Conservation (phyloP, 257 asterid species). For the Solanum rostratum region DNA sequence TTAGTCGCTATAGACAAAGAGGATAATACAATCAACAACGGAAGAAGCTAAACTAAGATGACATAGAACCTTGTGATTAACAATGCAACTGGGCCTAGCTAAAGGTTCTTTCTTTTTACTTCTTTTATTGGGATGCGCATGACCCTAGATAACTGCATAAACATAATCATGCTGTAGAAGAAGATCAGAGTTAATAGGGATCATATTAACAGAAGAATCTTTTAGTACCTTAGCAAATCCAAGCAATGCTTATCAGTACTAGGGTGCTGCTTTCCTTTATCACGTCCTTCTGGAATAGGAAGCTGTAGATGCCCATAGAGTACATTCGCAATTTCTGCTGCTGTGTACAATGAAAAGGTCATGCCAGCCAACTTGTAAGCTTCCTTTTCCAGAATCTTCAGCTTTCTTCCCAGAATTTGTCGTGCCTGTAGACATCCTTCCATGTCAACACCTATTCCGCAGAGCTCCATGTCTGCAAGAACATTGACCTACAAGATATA, state of each 20-base stretch:
- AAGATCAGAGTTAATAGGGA: not conserved
- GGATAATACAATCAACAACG: not conserved
- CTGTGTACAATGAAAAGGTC: slow-evolving; percentile 72
- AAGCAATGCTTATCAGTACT: slow-evolving; percentile 90
- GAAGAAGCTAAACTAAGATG: not conserved
- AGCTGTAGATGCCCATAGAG: slow-evolving; percentile 88
- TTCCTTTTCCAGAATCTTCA: slow-evolving; percentile 67
- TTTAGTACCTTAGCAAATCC: slow-evolving; percentile 73
- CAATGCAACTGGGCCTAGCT: not conserved
- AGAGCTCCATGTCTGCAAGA: slow-evolving; percentile 93
- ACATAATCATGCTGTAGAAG: not conserved
- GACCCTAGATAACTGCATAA: not conserved
- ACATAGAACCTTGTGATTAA: not conserved
- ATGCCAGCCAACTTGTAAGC: slow-evolving; percentile 83
- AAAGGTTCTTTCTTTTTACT: not conserved
- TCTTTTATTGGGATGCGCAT: not conserved
- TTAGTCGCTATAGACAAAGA: not conserved
- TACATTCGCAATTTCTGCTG: slow-evolving; percentile 87
- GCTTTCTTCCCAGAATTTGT: slow-evolving; percentile 60
- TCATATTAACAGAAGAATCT: not conserved
- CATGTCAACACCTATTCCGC: slow-evolving; percentile 97
- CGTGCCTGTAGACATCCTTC: slow-evolving; percentile 87
- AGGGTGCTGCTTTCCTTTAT: slow-evolving; percentile 71
- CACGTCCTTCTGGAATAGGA: slow-evolving; percentile 66
- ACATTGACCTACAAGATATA: slow-evolving; percentile 44